Conservation (phyloP, 306 rosid species). For the Prunus dulcis region DNA sequence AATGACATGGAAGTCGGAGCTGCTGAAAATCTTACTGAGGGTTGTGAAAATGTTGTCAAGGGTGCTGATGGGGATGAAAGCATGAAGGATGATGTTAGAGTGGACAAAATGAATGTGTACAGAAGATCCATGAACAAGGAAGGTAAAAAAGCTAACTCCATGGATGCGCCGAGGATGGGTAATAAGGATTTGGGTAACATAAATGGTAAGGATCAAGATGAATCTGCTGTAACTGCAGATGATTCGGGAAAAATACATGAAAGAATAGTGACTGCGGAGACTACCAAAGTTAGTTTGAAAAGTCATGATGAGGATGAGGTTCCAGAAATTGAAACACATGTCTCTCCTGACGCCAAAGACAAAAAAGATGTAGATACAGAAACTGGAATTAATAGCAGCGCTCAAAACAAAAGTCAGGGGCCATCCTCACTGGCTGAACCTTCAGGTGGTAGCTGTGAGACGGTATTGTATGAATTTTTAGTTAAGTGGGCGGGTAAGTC, state of each 20-base stretch:
- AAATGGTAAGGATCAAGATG: constrained; percentile 44
- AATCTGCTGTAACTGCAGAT: constrained; percentile 44
- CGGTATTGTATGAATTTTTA: constrained; percentile 56
- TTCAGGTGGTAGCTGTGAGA: constrained; percentile 45
- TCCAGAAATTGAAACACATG: constrained; percentile 44
- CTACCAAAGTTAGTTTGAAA: constrained; percentile 35
- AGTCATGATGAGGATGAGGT: constrained; percentile 37
- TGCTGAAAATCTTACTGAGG: constrained; percentile 41
- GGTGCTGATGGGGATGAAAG: constrained; percentile 48
- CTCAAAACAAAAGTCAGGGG: constrained; percentile 50
- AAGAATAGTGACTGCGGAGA: constrained; percentile 39
- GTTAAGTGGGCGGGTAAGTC: constrained; percentile 98
- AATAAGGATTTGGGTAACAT: constrained; percentile 37
- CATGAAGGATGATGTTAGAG: constrained; percentile 42
- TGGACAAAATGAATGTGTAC: constrained; percentile 64
- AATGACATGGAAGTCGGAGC: constrained; percentile 51
- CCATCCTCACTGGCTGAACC: constrained; percentile 48
- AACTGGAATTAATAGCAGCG: constrained; percentile 33
- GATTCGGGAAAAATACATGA: constrained; percentile 45
- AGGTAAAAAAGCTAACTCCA: constrained; percentile 48
- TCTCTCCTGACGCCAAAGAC: constrained; percentile 41
- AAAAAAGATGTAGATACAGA: constrained; percentile 42
- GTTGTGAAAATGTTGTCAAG: constrained; percentile 41
- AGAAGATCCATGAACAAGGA: constrained; percentile 70
- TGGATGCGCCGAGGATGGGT: constrained; percentile 35